Base-by-base conservation (phyloP, 345 rosid genomes). In the Corymbia maculata region DNA sequence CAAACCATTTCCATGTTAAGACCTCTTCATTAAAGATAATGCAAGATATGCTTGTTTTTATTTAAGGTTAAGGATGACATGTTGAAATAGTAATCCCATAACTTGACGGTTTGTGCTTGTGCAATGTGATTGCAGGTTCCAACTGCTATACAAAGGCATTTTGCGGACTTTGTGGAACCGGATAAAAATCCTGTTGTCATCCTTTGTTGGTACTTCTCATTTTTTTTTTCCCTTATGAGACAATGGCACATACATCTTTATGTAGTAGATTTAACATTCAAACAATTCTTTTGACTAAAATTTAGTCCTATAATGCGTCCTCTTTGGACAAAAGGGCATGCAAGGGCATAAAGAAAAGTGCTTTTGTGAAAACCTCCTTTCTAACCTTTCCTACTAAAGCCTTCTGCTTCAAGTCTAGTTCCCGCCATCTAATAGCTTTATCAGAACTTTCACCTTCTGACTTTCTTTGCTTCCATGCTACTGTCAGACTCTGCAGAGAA, bases 121-220 rank as follows among this genome's bases (percentile, higher is more conserved):
- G 87, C 88, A 85, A 6, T 89, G 85, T 85, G 89, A 92, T 88
- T 89, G 87, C 94, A 98, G 99, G 95, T 98, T 89, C 99, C 99
- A 55, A 92, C 89, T 93, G 91, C 96, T 87, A 92, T 98, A 90
- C 96, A 95, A 93, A 91, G 92, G 89, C 94, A 93, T 92, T 96
- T 95, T 92, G 88, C 88, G 89, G 97, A 93, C 90, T 88, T 87
- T 66, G 87, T 94, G 87, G 98, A 93, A 87, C 94, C 94, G 85
- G 95, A 93, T 61, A 94, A 93, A 52, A 98, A 98, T 93, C 99
- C 98, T 22, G 96, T 96, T 85, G 93, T 95, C 90, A 59, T 94
- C 79, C 95, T 98, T 66, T 97, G 96, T 51, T 88, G 94, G 99
- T 97, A 93, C 90, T 90, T 80, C 86, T 88, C 59, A 86, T 88